Base-by-base conservation (phyloP, 2,329 filamentous ascomycete species). In the Trichophyton simii region DNA sequence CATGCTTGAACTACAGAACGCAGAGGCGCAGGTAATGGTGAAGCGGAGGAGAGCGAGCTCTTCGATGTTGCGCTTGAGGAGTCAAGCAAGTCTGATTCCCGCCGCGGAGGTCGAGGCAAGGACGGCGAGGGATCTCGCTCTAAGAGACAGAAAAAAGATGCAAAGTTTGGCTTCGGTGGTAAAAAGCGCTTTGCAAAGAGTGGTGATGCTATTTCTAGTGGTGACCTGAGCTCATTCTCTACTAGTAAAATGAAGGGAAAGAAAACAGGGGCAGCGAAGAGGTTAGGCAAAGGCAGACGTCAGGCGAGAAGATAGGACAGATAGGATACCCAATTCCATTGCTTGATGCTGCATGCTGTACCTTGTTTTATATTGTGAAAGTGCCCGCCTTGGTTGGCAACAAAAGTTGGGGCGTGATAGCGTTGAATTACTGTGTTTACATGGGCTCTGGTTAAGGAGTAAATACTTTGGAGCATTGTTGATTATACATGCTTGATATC, bases 161-260 rank as follows among this genome's bases (percentile, higher is more conserved):
- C 88, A 66, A 96, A 96, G 78, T 97, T 87, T 73, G 94, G 94
- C 25, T 96, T 92, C 71, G 94, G 94, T 63, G 94, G 94, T 68
- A 96, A 96, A 84, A 99, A 99, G 82, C 82, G 87, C 61, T 86
- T 91, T 72, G 77, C 82, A 61, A 99, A 99, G 83, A 96, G 91
- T 64, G 90, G 90, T 67, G 91, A 96, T 75, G 91, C 91, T 57
- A 72, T 82, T 64, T 95, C 89, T 66, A 91, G 86, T 55, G 87
- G 84, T 64, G 94, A 99, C 73, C 77, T 95, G 67, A 84, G 84
- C 64, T 84, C 83, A 1, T 97, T 95, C 78, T 91, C 87, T 60
- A 82, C 81, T 42, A 90, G 87, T 80, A 88, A 85, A 77, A 96
- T 96, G 89, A 96, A 95, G 81, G 80, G 78, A 3, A 65, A 68